Conservation (phyloP, 192 early-diverging fungal genomes). For the Rhizophagus prolifer region DNA sequence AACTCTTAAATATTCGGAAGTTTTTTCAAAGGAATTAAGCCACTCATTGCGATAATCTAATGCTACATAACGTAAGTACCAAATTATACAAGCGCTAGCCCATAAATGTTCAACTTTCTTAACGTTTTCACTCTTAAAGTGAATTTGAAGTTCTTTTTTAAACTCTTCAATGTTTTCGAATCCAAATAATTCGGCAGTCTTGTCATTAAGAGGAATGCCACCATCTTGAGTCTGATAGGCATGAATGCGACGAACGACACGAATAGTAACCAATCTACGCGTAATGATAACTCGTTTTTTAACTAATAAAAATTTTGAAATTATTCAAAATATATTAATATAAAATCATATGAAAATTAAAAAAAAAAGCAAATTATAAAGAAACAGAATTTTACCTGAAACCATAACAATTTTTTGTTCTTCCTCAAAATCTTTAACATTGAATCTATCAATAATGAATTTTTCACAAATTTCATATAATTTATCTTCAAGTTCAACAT, state of each 20-base stretch:
- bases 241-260: neutral
- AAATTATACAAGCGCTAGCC: conserved; percentile 14
- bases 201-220: neutral
- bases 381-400: neutral
- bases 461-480: conserved; percentile 20
- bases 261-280: conserved; percentile 10
- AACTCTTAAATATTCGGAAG: conserved; percentile 6
- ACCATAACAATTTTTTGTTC: neutral
- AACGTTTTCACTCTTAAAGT: conserved; percentile 12
- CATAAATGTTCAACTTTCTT: conserved; percentile 3
- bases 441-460: conserved; percentile 7
- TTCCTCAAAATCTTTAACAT: neutral
- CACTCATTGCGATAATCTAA: conserved; percentile 9
- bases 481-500: conserved; percentile 14
- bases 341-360: neutral
- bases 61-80: conserved; percentile 19
- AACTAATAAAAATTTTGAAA: neutral
- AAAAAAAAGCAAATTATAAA: neutral
- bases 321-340: neutral
- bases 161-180: conserved; percentile 6
- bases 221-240: conserved; percentile 5
- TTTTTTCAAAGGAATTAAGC: neutral
- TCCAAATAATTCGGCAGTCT: conserved; percentile 6
- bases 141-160: neutral
- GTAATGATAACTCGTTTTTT: neutral